Conservation (phyloP, 257 asterid genomes). For the Nicotiana tomentosiformis region DNA sequence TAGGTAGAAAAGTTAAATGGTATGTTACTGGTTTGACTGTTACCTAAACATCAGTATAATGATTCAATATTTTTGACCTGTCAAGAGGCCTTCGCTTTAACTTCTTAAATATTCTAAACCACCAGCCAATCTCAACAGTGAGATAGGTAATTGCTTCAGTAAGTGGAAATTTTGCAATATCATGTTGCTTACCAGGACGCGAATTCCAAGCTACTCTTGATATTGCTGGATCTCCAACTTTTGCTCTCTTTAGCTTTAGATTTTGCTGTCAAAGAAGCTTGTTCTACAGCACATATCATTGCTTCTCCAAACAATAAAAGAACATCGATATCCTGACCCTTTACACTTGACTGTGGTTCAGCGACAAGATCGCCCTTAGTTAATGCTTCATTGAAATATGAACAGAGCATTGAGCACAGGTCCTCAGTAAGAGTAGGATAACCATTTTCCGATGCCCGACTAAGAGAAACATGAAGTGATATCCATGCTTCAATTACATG, state of each 20-base stretch:
- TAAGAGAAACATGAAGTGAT: slow-evolving; percentile 39
- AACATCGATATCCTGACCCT: slow-evolving; percentile 19
- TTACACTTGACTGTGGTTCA: slow-evolving; percentile 29
- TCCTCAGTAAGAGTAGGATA: slow-evolving; percentile 37
- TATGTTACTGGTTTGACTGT: neutral
- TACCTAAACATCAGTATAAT: neutral
- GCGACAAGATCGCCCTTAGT: slow-evolving; percentile 15
- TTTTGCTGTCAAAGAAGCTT: slow-evolving; percentile 23
- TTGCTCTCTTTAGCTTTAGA: slow-evolving; percentile 23
- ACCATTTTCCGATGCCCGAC: slow-evolving; percentile 25
- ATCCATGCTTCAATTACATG: slow-evolving; percentile 46
- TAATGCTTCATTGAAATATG: slow-evolving; percentile 31
- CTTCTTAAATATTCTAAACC: neutral
- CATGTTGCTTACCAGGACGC: slow-evolving; percentile 50
- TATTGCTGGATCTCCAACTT: slow-evolving; percentile 22
- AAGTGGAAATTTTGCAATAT: neutral
- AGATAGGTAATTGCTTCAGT: neutral
- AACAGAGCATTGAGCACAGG: slow-evolving; percentile 37
- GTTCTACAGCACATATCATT: slow-evolving; percentile 38
- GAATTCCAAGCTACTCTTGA: slow-evolving; percentile 35
- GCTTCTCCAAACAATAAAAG: slow-evolving; percentile 41
- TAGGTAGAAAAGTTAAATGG: neutral
- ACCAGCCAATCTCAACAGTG: neutral
- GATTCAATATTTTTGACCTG: neutral
- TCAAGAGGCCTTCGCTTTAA: neutral